phyloP scores from a whole-genome alignment of 352 stramenopile species.

The Globisporangium orthogonon region DNA sequence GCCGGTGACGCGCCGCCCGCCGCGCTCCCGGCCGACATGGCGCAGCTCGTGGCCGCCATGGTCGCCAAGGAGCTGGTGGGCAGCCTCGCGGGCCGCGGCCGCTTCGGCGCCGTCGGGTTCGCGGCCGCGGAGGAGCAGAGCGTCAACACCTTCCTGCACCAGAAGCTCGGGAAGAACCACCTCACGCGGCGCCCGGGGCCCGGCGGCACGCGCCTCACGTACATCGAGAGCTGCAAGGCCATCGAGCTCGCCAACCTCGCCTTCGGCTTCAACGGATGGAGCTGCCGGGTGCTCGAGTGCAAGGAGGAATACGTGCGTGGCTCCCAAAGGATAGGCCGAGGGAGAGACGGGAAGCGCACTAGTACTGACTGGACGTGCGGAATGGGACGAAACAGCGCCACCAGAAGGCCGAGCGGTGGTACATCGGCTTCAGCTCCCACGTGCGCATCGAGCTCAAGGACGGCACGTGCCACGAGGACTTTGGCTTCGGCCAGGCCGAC shows the following conservation, averaged over 20 bases:
- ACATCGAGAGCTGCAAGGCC: conserved; percentile 87
- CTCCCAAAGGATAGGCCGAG: no score
- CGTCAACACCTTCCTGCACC: conserved; percentile 67
- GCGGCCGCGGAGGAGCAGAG: conserved; percentile 33
- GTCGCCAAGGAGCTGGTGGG: conserved; percentile 31
- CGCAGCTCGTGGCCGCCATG: conserved; percentile 31
- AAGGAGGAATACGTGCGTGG: conserved; percentile 79
- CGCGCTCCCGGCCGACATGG: conserved; percentile 21
- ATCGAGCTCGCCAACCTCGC: conserved; percentile 85
- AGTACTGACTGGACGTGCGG: background rate
- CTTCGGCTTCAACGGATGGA: conserved; percentile 89
- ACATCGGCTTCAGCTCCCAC: conserved; percentile 67
- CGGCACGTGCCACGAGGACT: conserved; percentile 75
- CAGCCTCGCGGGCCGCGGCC: conserved; percentile 3
- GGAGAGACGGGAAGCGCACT: background rate
- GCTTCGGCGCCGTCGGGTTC: conserved; percentile 67
- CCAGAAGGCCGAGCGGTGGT: conserved; percentile 68
- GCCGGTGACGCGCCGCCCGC: no score
- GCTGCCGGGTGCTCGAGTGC: conserved; percentile 76
- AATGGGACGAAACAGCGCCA: conserved; percentile 28
- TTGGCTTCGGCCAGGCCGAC: conserved; percentile 75
- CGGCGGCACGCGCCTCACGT: conserved; percentile 69
- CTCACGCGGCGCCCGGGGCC: conserved; percentile 59
- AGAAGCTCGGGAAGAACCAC: conserved; percentile 80
- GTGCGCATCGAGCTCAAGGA: conserved; percentile 86